phyloP scores from a whole-genome alignment of 768 basidiomycete species.

The Boletus subparvulus region DNA sequence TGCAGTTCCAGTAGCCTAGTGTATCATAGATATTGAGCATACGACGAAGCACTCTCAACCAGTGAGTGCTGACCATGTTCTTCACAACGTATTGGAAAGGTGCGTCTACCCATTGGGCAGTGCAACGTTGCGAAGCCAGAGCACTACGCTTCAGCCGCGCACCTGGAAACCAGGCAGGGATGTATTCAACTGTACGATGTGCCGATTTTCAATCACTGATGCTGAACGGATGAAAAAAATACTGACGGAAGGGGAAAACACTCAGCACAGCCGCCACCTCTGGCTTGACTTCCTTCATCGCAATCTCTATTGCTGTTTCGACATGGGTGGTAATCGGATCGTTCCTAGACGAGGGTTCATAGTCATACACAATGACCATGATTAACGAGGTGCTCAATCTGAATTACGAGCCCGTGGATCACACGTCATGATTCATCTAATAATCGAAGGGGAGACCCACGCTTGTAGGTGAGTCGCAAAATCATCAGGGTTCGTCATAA shows the following conservation, averaged over 20 bases:
- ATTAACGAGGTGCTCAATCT: slow-evolving; percentile 12
- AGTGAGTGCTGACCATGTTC: slow-evolving; percentile 6
- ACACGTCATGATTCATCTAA: not conserved
- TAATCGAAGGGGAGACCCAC: not conserved
- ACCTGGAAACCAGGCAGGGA: slow-evolving; percentile 15
- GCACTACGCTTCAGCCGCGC: slow-evolving; percentile 5
- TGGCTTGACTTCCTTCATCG: slow-evolving; percentile 6
- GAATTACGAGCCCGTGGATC: not conserved
- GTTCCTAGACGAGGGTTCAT: not conserved
- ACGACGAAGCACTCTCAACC: not conserved
- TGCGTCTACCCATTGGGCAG: not conserved
- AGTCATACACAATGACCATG: slow-evolving; percentile 13
- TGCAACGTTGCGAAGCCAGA: not conserved
- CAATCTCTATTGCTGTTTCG: slow-evolving; percentile 12
- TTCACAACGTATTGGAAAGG: slow-evolving; percentile 13
- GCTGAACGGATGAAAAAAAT: not conserved
- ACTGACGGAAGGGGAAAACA: slow-evolving; percentile 7
- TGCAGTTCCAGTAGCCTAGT: slow-evolving; percentile 11
- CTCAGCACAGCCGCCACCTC: slow-evolving; percentile 6
- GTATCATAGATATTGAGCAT: not conserved
- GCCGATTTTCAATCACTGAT: not conserved
- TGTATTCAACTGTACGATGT: not conserved
- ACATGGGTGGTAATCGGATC: slow-evolving; percentile 11
- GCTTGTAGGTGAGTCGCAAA: slow-evolving; percentile 19
- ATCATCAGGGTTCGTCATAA: slow-evolving; percentile 24